Percentiles rank a stretch among this genome's conserved stretches.
Conservation (phyloP, 805 yeast genomes). For the Barnettozyma salicaria region DNA sequence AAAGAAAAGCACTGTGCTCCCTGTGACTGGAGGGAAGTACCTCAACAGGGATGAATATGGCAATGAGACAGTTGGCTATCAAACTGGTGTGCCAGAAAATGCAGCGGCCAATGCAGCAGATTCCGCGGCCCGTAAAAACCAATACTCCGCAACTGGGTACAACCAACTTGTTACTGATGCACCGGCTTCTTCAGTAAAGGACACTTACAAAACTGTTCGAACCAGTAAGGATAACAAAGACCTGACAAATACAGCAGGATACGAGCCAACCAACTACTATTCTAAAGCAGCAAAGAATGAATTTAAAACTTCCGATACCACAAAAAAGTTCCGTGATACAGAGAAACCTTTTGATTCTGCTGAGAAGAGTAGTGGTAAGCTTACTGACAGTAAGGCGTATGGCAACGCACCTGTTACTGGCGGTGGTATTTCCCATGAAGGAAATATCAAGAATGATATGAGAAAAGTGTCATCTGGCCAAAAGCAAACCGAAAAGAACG, state of each 20-base stretch:
- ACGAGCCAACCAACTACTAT: conserved; percentile 20
- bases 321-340: conserved; percentile 4
- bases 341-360: conserved; percentile 4
- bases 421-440: neutral
- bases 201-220: conserved; percentile 15
- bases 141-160: conserved; percentile 9
- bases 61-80: conserved; percentile 9
- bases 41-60: conserved; percentile 14
- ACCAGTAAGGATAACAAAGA: conserved; percentile 8
- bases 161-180: conserved; percentile 10
- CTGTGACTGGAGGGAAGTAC: conserved; percentile 12
- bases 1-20: conserved; percentile 22
- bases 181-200: conserved; percentile 17
- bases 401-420: conserved; percentile 6
- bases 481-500: conserved; percentile 1
- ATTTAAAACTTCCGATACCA: neutral
- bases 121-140: conserved; percentile 9
- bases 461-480: conserved; percentile 1
- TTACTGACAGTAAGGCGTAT: conserved; percentile 12
- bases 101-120: conserved; percentile 17
- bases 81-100: conserved; percentile 17
- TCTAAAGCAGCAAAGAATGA: conserved; percentile 6
- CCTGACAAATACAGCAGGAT: conserved; percentile 17
- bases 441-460: neutral
- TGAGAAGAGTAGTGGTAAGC: too few relatives aligned